Conservation (phyloP, 495 filamentous ascomycete genomes). For the Neurospora africana region DNA sequence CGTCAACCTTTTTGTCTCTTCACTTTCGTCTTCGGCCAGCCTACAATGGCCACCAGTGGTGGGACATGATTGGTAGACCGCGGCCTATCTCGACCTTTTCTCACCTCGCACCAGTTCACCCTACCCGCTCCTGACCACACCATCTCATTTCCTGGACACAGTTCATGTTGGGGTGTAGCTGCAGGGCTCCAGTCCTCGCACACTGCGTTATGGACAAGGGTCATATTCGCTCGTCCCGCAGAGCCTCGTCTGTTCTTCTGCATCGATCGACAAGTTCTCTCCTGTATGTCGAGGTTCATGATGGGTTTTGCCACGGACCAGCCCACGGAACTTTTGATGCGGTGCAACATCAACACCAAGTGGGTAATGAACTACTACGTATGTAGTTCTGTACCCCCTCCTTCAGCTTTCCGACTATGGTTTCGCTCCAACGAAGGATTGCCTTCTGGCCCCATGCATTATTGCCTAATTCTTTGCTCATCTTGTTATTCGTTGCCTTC, state of each 20-base stretch:
- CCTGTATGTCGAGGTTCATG: neutral
- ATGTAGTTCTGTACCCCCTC: neutral
- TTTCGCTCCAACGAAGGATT: neutral
- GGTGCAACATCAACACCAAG: neutral
- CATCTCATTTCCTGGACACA: neutral
- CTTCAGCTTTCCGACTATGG: neutral
- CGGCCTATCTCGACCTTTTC: neutral
- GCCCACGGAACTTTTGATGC: neutral
- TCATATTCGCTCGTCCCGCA: neutral
- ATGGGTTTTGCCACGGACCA: neutral
- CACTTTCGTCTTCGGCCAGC: neutral
- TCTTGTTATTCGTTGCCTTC: neutral
- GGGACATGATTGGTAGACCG: neutral
- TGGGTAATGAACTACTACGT: too few species aligned
- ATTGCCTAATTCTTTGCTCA: neutral
- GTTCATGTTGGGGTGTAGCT: neutral
- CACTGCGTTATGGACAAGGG: neutral
- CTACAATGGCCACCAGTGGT: neutral
- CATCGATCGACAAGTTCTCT: neutral
- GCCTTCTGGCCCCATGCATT: neutral
- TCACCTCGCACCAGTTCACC: neutral
- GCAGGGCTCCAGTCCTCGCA: neutral
- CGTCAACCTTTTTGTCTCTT: neutral
- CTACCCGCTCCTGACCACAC: neutral
- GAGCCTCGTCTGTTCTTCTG: neutral